Conservation (phyloP, 1,284 basidiomycete genomes). For the Ustilago sp. region DNA sequence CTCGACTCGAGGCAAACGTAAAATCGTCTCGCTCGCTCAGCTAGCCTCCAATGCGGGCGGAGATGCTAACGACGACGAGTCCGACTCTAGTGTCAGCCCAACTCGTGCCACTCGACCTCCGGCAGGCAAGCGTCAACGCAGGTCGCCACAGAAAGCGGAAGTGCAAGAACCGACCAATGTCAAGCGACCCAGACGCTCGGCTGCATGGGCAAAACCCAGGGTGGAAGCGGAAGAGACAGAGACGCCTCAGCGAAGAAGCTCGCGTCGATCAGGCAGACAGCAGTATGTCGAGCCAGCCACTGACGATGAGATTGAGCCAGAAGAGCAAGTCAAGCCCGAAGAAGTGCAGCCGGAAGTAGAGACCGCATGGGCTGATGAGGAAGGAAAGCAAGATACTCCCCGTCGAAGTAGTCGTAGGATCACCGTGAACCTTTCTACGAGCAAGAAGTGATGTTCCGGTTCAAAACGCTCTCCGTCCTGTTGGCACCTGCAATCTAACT, state of each 20-base stretch:
- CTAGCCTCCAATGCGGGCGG: conserved; percentile 24
- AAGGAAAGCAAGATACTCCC: background rate
- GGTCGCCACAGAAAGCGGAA: background rate
- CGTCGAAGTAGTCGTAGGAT: conserved; percentile 21
- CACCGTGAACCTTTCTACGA: conserved; percentile 25
- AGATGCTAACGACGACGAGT: conserved; percentile 9
- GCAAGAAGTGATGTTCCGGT: conserved; percentile 2
- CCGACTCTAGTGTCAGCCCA: conserved; percentile 14
- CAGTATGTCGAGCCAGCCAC: conserved; percentile 18
- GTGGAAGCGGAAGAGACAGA: background rate
- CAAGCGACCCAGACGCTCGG: conserved; percentile 11
- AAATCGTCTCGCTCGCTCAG: conserved; percentile 50
- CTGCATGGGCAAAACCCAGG: background rate
- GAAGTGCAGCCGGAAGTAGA: background rate
- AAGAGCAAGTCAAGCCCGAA: background rate
- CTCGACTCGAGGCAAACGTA: conserved; percentile 32
- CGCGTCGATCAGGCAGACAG: conserved; percentile 7
- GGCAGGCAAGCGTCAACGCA: conserved; percentile 18
- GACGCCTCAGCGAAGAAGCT: conserved; percentile 11
- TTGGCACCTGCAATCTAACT: no score
- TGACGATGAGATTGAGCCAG: conserved; percentile 14
- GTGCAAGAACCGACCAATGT: background rate
- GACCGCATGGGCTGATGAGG: background rate
- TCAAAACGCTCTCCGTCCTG: background rate
- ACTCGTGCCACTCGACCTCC: background rate